These are phyloP conservation scores for Sanghuangporus weigelae DNA, from an alignment of 1,284 basidiomycete species.

Conservation along the genomic window DNA sequence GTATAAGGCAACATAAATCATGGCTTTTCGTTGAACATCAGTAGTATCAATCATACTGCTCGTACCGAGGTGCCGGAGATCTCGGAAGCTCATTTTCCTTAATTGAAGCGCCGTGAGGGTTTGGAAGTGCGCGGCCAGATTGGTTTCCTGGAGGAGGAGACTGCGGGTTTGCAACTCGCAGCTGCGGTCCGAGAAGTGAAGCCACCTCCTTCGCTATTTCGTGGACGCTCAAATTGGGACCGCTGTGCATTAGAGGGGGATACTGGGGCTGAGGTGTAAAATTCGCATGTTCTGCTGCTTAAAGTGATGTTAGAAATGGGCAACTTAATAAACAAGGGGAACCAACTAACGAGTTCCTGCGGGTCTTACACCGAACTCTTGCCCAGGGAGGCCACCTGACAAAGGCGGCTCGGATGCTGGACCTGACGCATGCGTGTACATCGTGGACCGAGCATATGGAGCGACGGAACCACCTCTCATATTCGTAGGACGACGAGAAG, in stretches of 20 bases:
- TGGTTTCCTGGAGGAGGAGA: background rate
- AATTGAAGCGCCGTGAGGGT: background rate
- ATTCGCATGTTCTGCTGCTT: background rate
- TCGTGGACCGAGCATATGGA: background rate
- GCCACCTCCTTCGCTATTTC: constrained; percentile 16
- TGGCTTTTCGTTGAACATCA: background rate
- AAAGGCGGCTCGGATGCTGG: background rate
- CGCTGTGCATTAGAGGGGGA: background rate
- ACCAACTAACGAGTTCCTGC: background rate
- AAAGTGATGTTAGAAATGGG: background rate
- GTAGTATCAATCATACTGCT: background rate
- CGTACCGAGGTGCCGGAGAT: background rate
- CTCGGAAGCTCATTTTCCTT: background rate
- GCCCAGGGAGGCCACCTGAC: background rate
- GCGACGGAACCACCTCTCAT: background rate
- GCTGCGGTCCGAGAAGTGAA: constrained; percentile 9
- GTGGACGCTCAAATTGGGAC: constrained; percentile 2
- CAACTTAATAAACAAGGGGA: background rate
- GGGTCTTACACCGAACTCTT: background rate
- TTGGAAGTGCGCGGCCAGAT: background rate
- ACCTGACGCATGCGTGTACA: background rate
- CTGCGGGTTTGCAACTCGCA: background rate
- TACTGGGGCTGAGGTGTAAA: constrained; percentile 1
- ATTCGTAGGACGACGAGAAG: background rate
- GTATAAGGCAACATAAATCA: background rate